Conservation (phyloP, 768 basidiomycete genomes). For the Kwoniella dendrophila region DNA sequence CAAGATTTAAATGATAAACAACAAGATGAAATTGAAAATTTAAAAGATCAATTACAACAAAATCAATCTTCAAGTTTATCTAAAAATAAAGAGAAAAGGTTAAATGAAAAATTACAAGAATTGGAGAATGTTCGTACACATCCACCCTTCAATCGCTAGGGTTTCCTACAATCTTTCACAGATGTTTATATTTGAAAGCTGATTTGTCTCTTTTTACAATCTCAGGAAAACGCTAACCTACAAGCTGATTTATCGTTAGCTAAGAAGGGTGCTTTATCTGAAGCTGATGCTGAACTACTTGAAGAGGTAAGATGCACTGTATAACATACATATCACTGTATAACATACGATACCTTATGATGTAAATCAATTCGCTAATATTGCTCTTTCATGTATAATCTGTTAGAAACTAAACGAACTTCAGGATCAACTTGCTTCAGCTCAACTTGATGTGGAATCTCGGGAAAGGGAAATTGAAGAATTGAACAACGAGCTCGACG, state of each 20-base stretch:
- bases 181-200: too few species aligned
- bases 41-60: slow-evolving; percentile 25
- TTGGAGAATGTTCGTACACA: slow-evolving; percentile 32
- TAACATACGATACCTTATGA: background rate
- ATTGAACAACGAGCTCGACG: slow-evolving; percentile 74
- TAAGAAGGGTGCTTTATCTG: slow-evolving; percentile 49
- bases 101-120: slow-evolving; percentile 60
- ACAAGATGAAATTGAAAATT: slow-evolving; percentile 39
- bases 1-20: slow-evolving; percentile 43
- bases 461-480: slow-evolving; percentile 77
- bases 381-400: slow-evolving; percentile 5
- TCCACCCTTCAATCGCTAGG: too few species aligned
- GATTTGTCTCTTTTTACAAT: background rate
- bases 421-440: slow-evolving; percentile 50
- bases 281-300: slow-evolving; percentile 29
- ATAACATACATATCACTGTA: background rate
- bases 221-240: slow-evolving; percentile 43
- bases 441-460: slow-evolving; percentile 76
- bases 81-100: too few species aligned
- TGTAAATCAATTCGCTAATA: too few species aligned
- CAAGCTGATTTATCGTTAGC: slow-evolving; percentile 41
- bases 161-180: too few species aligned
- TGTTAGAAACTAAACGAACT: slow-evolving; percentile 48
- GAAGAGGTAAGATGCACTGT: slow-evolving; percentile 35
- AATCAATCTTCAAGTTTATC: too few species aligned